Conservation (phyloP, 73 alveolate species). For the Paramecium primaurelia region DNA sequence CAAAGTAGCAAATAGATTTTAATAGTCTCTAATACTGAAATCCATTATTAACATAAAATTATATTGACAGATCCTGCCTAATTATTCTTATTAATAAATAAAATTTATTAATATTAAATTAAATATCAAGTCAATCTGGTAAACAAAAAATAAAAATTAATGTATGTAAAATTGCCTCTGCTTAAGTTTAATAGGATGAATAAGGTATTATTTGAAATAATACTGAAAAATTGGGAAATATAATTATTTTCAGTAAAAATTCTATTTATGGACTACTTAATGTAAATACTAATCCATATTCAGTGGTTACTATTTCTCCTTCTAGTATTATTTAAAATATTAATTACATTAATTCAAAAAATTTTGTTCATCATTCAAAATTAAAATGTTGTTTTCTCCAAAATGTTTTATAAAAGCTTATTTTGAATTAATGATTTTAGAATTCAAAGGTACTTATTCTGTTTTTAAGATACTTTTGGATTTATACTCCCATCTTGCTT, state of each 20-base stretch:
- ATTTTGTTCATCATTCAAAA: neutral
- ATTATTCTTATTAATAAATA: neutral
- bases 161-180: slow-evolving; percentile 7
- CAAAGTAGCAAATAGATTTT: neutral
- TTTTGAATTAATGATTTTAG: neutral
- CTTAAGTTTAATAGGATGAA: slow-evolving; percentile 1
- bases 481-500: neutral
- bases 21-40: neutral
- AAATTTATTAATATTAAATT: neutral
- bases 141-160: neutral
- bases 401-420: neutral
- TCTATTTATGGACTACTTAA: neutral
- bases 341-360: neutral
- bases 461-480: neutral
- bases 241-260: neutral
- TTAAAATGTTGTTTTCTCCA: neutral
- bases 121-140: slow-evolving; percentile 8
- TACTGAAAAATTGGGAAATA: neutral
- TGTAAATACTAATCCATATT: slow-evolving; percentile 12
- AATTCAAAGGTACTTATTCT: neutral
- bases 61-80: neutral
- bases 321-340: neutral
- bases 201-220: slow-evolving; percentile 11
- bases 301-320: neutral
- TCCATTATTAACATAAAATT: neutral